Conservation (phyloP, 2,329 filamentous ascomycete genomes). For the Pyrenophora tritici-repentis region DNA sequence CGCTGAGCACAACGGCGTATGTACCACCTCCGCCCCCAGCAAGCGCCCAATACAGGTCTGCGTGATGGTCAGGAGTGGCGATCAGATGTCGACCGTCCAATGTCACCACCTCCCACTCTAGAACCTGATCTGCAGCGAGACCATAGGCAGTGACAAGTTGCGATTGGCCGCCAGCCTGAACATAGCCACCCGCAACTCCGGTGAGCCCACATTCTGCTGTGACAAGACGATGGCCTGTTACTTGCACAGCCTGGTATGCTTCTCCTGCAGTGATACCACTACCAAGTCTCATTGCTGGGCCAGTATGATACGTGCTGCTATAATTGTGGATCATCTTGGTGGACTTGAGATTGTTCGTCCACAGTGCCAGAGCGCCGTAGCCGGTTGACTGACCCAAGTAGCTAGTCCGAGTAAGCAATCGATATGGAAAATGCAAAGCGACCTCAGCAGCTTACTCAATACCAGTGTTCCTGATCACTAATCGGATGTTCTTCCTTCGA, state of each 20-base stretch:
- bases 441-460: conserved; percentile 10
- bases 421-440: neutral
- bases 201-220: conserved; percentile 45
- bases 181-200: conserved; percentile 48
- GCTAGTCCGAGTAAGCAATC: too few relatives aligned
- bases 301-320: conserved; percentile 13
- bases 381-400: conserved; percentile 29
- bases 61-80: conserved; percentile 16
- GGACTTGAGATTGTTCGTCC: conserved; percentile 34
- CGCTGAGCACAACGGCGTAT: neutral
- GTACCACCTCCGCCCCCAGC: neutral
- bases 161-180: conserved; percentile 56
- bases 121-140: conserved; percentile 22
- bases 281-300: conserved; percentile 26
- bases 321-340: conserved; percentile 18
- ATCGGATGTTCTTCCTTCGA: conserved; percentile 15
- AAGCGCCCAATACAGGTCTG: neutral
- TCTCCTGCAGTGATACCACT: conserved; percentile 20
- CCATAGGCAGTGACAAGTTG: conserved; percentile 44
- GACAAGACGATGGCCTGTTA: neutral
- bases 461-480: conserved; percentile 23
- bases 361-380: conserved; percentile 24
- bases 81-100: conserved; percentile 18
- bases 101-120: conserved; percentile 27
- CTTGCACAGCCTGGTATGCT: neutral